Base-by-base conservation (phyloP, 805 yeast genomes). In the Starmerella ratchasimensis region DNA sequence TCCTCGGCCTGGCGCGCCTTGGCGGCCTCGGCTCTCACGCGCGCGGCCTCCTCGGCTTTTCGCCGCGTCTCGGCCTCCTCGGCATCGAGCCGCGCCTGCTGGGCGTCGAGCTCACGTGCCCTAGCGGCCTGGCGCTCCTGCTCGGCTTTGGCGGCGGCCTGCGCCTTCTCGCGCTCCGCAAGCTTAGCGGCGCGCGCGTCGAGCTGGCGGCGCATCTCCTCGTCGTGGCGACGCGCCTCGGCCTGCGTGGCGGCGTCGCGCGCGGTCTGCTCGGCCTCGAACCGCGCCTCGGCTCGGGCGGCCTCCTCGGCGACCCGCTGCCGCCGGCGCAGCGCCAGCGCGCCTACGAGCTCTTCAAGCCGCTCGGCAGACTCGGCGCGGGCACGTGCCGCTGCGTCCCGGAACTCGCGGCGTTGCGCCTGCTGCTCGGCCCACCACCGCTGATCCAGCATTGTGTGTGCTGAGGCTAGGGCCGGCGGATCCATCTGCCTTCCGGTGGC, bases 41-140 rank as follows among this genome's bases (percentile, higher is more conserved):
- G 11, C 15, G 15, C 15, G 15, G 13, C 28, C 28, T 26, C 15
- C 28, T 26, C 28, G 28, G 31, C 19, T 20, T 28, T 21, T 33
- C 26, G 33, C 28, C 31, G 18, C 35, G 20, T 19, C 23, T 24
- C 37, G 13, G 66, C 69, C 43, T 26, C 17, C 19, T 17, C 31
- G 32, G 32, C 32, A 13, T 8, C 14, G 15, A 15, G 15, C 14
- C 5, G 23, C n/a, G 15, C n/a, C n/a, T n/a, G n/a, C n/a, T n/a
- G n/a, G n/a, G n/a, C n/a, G n/a, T n/a, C n/a, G n/a, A n/a, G n/a
- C n/a, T n/a, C n/a, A n/a, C n/a, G n/a, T n/a, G n/a, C n/a, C n/a
- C 5, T 10, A 3, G 19, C 31, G 2, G 15, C 29, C 18, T 26
- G 26, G 8, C 13, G 27, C 23, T 27, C 38, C 11, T 10, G 21